These are phyloP conservation scores for Cercophora sp. DNA, from an alignment of 495 filamentous ascomycete genomes.

Conservation along the genomic window DNA sequence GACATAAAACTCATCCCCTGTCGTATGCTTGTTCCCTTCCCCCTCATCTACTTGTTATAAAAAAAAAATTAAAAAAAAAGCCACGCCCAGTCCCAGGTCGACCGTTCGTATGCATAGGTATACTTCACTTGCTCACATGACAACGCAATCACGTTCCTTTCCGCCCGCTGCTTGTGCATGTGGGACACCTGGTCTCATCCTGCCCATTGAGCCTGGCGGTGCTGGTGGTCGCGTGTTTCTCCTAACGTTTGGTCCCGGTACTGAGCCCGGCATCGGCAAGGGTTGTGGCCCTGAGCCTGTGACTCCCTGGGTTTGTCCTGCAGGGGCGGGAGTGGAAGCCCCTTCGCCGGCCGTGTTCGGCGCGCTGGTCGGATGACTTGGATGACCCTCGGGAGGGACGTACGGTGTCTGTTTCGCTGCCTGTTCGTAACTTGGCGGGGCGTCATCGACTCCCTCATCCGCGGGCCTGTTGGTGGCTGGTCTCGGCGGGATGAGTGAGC, in stretches of 20 bases:
- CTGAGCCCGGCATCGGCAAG: background rate
- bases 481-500: conserved; percentile 40
- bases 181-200: conserved; percentile 3
- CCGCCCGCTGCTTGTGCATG: background rate
- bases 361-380: conserved; percentile 49
- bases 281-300: background rate
- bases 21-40: no score
- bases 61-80: no score
- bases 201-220: background rate
- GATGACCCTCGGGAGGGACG: conserved; percentile 56
- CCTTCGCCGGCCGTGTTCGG: conserved; percentile 11
- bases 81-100: no score
- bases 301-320: background rate
- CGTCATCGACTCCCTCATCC: conserved; percentile 54
- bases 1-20: no score
- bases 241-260: no score
- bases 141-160: conserved; percentile 3
- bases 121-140: conserved; percentile 7
- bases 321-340: background rate
- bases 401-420: conserved; percentile 62
- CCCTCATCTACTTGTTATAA: no score
- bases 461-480: conserved; percentile 30
- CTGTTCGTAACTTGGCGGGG: conserved; percentile 81
- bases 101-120: no score
- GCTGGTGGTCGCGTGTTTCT: background rate